Evolutionary conservation across 2,329 filamentous ascomycete genomes (phyloP).

Genomic region (Metarhizium robertsii): DNA sequence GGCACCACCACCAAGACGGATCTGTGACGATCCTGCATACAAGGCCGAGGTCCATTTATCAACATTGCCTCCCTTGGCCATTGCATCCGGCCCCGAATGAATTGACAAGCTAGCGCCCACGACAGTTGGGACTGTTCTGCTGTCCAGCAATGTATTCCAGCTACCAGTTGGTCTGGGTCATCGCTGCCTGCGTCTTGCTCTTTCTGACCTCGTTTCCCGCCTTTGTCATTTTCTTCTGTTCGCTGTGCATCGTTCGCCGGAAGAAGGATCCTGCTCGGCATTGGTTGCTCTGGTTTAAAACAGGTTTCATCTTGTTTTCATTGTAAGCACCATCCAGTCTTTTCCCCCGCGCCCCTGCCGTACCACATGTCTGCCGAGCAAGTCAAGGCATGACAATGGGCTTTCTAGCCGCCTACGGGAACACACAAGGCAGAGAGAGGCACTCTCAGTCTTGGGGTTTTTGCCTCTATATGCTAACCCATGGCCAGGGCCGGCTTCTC

Average conservation of each 20-base stretch:
- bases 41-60: too few relatives aligned
- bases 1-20: too few relatives aligned
- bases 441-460: not conserved
- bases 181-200: conserved; percentile 3
- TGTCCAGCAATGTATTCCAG: not conserved
- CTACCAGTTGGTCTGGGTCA: not conserved
- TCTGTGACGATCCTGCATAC: too few relatives aligned
- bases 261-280: conserved; percentile 14
- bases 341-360: not conserved
- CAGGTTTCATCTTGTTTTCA: conserved; percentile 13
- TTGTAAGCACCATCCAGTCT: conserved; percentile 12
- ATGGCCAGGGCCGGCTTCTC: not conserved
- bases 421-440: not conserved
- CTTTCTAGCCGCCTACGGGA: not conserved
- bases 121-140: not conserved
- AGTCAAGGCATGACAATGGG: not conserved
- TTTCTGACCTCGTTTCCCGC: conserved; percentile 10
- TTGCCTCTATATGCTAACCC: not conserved
- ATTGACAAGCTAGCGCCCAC: not conserved
- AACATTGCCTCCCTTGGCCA: not conserved
- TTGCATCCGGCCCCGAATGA: not conserved
- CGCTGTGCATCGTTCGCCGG: conserved; percentile 13
- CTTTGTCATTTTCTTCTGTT: conserved; percentile 12
- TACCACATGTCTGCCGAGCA: not conserved
- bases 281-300: conserved; percentile 16